Base-by-base conservation (phyloP, 768 basidiomycete genomes). In the Dictyophora rubrovolvata region DNA sequence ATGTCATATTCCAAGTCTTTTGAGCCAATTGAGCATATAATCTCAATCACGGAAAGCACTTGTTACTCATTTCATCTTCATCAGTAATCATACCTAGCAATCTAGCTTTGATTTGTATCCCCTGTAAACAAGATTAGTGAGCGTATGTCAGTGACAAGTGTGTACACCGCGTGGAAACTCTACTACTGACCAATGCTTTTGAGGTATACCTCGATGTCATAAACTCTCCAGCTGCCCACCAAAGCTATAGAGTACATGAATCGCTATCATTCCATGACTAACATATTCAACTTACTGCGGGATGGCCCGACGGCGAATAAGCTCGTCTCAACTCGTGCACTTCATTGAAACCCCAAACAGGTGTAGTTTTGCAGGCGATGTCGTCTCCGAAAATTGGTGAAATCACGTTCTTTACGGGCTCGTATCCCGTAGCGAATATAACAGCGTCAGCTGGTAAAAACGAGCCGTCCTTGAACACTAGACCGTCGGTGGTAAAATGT, bases 291-390 rank as follows among this genome's bases (percentile, higher is more conserved):
- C 56, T 58, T 36, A 58, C 56, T 35, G 73, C 75, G 21, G 75
- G 76, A 62, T 75, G 73, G 1, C 77, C 77, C 2, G 73, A 69
- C 5, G 74, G 75, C 9, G 72, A 67, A 56, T 73, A 77, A 54
- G 68, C 63, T 4, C 72, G 72, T 46, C 61, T 63, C 1, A 73
- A 36, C 57, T 77, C 77, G 0, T 74, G 75, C 59, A 77, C 76
- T n/a, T 69, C 67, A 58, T 79, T 74, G 14, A 76, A 36, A 0
- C 75, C 75, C 71, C 72, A 75, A 1, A 75, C 63, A 18, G 56
- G 64, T 14, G 65, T 62, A 7, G 71, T 72, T 14, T 64, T 59
- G 16, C 67, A 66, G 6, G 73, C 69, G 5, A 69, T 63, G 12
- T 72, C 70, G 33, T 71, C 68, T 5, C 77, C 75, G 35, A 77